phyloP scores from a whole-genome alignment of 176 grass and related monocot genomes.

The Oryza coarctata region DNA sequence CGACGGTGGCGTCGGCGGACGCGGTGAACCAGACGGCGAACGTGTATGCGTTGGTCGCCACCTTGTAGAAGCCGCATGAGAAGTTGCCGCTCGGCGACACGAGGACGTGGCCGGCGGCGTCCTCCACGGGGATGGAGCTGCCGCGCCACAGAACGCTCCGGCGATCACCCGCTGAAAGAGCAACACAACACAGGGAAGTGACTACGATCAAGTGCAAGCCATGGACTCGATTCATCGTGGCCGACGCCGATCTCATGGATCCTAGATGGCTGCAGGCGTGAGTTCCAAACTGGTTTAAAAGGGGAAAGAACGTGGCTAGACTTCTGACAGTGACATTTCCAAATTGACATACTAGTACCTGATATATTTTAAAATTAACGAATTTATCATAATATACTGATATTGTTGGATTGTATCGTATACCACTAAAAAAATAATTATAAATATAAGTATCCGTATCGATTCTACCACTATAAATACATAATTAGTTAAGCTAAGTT shows the following conservation, averaged over 20 bases:
- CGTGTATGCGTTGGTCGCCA: conserved; percentile 57
- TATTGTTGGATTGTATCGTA: too few species aligned
- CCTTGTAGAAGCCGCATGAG: conserved; percentile 55
- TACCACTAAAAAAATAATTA: too few species aligned
- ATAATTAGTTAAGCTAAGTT: too few species aligned
- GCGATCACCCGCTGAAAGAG: neutral
- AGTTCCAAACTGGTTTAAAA: neutral
- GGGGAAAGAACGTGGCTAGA: neutral
- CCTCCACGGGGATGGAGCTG: conserved; percentile 29
- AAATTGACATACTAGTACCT: too few species aligned
- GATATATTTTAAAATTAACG: too few species aligned
- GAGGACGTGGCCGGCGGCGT: conserved; percentile 17
- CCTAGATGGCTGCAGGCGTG: neutral
- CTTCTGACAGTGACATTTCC: neutral
- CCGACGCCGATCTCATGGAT: too few species aligned
- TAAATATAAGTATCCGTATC: too few species aligned
- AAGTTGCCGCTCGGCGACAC: conserved; percentile 52
- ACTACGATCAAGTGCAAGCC: neutral
- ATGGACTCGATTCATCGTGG: neutral
- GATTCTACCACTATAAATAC: too few species aligned
- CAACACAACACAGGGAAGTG: neutral
- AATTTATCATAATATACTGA: too few species aligned
- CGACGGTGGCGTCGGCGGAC: conserved; percentile 32
- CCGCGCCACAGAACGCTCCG: conserved; percentile 36
- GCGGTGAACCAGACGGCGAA: conserved; percentile 57